Base-by-base conservation (phyloP, 495 filamentous ascomycete genomes). In the Melanomma pulvis-pyrius region DNA sequence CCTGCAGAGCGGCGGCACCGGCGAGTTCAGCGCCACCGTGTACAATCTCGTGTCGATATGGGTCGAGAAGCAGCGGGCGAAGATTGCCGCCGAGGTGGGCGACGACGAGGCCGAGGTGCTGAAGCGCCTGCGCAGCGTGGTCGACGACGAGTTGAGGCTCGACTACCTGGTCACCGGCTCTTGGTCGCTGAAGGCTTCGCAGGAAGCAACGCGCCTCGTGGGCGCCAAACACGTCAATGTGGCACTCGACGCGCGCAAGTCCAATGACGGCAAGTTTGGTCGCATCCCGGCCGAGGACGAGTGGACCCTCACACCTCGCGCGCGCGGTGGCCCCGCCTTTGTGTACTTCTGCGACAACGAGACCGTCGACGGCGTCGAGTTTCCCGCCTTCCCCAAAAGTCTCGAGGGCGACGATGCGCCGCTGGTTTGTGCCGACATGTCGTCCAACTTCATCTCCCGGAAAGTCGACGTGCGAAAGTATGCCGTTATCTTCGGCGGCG, bases 341-440 rank as follows among this genome's bases (percentile, higher is more conserved):
- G 87, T 92, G 6, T 97, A 97, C 78, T 91, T 86, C 72, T 97
- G 93, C 77, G 91, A 94, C 76, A 97, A 97, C 67, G 93, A 97
- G 81, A 93, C 91, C 0, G 90, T 93, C 6, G 93, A 97, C 76
- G 93, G 94, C 52, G 91, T 97, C n/a, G 93, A 98, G 74, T 97
- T 93, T 72, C 91, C 89, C 15, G 73, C 67, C 2, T 92, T 96
- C 72, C 93, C 93, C 15, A 76, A 82, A 55, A 74, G 77, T 30
- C 80, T 92, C 24, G 85, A 84, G 60, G 72, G 66, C 12, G 75
- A 80, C 4, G 83, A 85, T 50, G 84, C 82, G 17, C 83, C 84
- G 5, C 79, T 94, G 21, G 88, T 94, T 12, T 86, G 92, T 26
- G 90, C 88, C 19, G 93, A 97, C 74, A 93, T 96, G 86, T 89